Base-by-base conservation (phyloP, 2,329 filamentous ascomycete species). In the Aspergillus sp. region DNA sequence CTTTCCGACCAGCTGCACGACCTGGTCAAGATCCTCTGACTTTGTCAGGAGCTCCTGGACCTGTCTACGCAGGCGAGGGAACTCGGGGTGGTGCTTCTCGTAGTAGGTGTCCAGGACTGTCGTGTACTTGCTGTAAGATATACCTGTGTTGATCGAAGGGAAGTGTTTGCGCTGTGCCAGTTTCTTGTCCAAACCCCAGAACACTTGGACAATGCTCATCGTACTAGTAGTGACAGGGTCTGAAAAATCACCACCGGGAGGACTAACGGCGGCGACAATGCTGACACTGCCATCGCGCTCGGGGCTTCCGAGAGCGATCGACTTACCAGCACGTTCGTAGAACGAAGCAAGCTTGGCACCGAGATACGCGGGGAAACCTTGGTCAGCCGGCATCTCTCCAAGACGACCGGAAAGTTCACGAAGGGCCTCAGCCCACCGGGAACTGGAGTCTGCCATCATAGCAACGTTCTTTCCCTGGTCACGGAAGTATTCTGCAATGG, bases 161-260 rank as follows among this genome's bases (percentile, higher is more conserved):
- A 99, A 99, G 79, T 99, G 95, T 81, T 99, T 99, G 70, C 95
- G 89, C 80, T 98, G 95, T 20, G 95, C 95, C 59, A 99, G 88
- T 83, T 98, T 98, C 89, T 99, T 98, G 83, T 99, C 95, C 50
- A 98, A 85, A 84, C 95, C 95, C 95, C 95, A 99, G 82, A 99
- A 99, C 67, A 99, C 95, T 76, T 99, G 95, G 70, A 99, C 95
- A 72, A 99, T 99, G 85, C 90, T 86, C 48, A 99, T 87, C 18
- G 95, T 99, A 64, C 90, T 89, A 59, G 86, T 91, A 13, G 95
- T 99, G 71, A 99, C 95, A 18, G 95, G 95, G 79, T 99, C 95
- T 45, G 95, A 97, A 83, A 98, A 99, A 82, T 99, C 95, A 85
- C 95, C 95, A 81, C 93, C 95, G 12, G 95, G 95, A 52, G 95